Percentiles rank a stretch among this genome's conserved stretches.
Conservation (phyloP, 768 basidiomycete species). For the Boletellus emodensis region DNA sequence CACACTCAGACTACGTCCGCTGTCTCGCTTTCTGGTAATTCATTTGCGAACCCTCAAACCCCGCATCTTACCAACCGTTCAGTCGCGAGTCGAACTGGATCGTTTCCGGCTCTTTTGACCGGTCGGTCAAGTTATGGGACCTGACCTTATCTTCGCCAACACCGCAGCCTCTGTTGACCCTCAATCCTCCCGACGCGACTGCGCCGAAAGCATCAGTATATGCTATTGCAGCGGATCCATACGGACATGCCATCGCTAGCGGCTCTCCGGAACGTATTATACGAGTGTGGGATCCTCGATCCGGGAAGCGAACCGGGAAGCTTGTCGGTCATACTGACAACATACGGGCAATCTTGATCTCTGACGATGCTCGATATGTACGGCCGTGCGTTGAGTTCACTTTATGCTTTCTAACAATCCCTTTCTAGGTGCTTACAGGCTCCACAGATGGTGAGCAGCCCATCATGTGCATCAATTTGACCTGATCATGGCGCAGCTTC, state of each 20-base stretch:
- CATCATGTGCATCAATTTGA: not conserved
- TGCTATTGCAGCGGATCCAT: slow-evolving; percentile 74
- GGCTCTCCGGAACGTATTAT: slow-evolving; percentile 92
- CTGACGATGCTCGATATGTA: slow-evolving; percentile 89
- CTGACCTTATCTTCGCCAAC: slow-evolving; percentile 43
- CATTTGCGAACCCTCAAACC: slow-evolving; percentile 1
- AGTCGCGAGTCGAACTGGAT: slow-evolving; percentile 84
- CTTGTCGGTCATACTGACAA: slow-evolving; percentile 98
- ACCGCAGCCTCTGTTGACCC: slow-evolving; percentile 55
- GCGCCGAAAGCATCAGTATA: slow-evolving; percentile 72
- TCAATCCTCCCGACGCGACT: slow-evolving; percentile 62
- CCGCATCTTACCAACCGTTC: slow-evolving; percentile 9
- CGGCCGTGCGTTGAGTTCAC: slow-evolving; percentile 29
- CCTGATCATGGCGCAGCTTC: slow-evolving; percentile 45
- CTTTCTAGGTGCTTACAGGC: slow-evolving; percentile 67
- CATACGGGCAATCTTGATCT: slow-evolving; percentile 83
- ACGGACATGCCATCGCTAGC: slow-evolving; percentile 77
- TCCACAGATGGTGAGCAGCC: slow-evolving; percentile 61
- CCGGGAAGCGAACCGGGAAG: slow-evolving; percentile 75
- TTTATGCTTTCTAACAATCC: slow-evolving; percentile 8
- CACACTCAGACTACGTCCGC: slow-evolving; percentile 83
- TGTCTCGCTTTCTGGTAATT: slow-evolving; percentile 68
- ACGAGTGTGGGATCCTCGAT: slow-evolving; percentile 89
- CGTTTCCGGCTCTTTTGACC: slow-evolving; percentile 91
- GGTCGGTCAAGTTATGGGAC: slow-evolving; percentile 94